phyloP scores from a whole-genome alignment of 2,329 filamentous ascomycete genomes.

The Cladophialophora yegresii region DNA sequence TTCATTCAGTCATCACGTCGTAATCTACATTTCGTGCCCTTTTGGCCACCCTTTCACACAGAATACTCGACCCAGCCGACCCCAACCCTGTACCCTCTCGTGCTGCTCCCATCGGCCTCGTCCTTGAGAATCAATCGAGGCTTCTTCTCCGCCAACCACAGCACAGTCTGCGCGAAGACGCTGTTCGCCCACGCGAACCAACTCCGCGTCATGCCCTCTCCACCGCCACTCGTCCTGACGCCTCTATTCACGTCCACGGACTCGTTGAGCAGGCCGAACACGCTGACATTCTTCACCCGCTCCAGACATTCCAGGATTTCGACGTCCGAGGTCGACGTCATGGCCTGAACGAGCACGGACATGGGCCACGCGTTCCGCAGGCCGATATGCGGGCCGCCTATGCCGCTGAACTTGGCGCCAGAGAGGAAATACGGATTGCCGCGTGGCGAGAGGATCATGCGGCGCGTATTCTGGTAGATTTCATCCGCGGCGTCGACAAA shows the following conservation, averaged over 20 bases:
- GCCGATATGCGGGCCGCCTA: conserved; percentile 80
- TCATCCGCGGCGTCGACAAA: conserved; percentile 62
- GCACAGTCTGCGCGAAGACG: conserved; percentile 87
- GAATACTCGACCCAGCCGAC: conserved; percentile 28
- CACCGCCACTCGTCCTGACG: conserved; percentile 39
- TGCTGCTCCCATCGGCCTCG: conserved; percentile 53
- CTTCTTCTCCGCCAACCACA: conserved; percentile 85
- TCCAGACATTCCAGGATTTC: conserved; percentile 77
- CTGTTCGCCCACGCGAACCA: conserved; percentile 99
- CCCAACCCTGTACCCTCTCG: conserved; percentile 31
- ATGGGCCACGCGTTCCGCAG: conserved; percentile 95
- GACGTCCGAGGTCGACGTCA: conserved; percentile 71
- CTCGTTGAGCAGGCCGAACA: conserved; percentile 84
- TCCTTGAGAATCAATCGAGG: conserved; percentile 80
- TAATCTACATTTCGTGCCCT: neutral
- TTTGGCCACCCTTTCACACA: neutral
- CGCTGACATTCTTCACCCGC: conserved; percentile 72
- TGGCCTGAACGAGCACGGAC: conserved; percentile 86
- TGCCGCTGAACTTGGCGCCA: conserved; percentile 77
- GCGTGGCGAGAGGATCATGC: conserved; percentile 70
- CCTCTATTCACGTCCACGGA: conserved; percentile 77
- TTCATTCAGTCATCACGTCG: neutral
- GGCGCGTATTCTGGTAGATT: conserved; percentile 85
- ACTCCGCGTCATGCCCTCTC: conserved; percentile 73
- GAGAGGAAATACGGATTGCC: conserved; percentile 88